Conservation (phyloP, 2,329 filamentous ascomycete species). For the Fusarium sp. region DNA sequence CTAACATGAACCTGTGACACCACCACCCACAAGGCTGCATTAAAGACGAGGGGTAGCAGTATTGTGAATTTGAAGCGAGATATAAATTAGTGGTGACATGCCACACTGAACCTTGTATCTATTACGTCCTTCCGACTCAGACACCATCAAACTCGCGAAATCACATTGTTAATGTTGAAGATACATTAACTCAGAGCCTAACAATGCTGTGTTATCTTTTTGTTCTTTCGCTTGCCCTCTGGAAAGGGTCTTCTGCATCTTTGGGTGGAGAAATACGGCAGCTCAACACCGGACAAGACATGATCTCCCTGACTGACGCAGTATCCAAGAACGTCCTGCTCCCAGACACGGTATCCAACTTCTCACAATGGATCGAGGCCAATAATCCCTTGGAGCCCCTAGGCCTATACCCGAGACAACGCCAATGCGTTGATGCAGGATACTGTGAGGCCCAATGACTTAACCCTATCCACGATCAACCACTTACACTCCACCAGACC, state of each 20-base stretch:
- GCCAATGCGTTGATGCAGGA: not conserved
- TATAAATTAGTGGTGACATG: not conserved
- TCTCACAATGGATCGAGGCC: not conserved
- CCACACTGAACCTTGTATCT: not conserved
- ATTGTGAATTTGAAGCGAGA: not conserved
- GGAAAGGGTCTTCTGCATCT: not conserved
- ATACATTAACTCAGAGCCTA: no score
- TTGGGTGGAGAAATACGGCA: not conserved
- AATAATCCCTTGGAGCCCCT: not conserved
- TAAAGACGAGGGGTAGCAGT: conserved; percentile 8
- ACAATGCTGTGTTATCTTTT: no score
- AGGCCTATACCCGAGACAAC: not conserved
- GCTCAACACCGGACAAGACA: not conserved
- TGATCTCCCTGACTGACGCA: not conserved
- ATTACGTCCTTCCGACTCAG: not conserved
- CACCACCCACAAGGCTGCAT: not conserved
- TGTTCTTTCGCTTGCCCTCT: not conserved
- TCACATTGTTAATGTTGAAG: not conserved
- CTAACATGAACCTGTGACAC: not conserved
- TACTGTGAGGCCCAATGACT: not conserved
- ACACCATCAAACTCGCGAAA: fast-evolving
- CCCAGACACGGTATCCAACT: not conserved
- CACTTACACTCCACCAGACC: not conserved
- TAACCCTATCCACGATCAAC: fast-evolving
- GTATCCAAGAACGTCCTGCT: not conserved